Percentiles rank a stretch among this genome's conserved stretches.
Conservation (phyloP, 208 protist genomes). For the Crithidia expoeki region DNA sequence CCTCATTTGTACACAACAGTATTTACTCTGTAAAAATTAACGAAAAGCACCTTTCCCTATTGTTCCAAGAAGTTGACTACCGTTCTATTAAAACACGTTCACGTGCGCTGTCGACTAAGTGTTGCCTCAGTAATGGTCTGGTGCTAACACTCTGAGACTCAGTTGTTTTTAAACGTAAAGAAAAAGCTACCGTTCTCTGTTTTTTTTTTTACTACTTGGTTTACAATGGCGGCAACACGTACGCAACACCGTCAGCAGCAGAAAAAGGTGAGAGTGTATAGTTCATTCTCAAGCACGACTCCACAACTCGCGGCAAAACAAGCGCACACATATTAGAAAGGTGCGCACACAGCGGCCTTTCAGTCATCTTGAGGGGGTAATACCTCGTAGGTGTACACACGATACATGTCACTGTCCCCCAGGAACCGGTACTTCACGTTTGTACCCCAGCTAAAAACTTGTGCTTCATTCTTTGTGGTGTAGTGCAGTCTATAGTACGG, state of each 20-base stretch:
- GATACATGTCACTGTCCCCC: constrained; percentile 84
- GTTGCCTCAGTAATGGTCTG: no score
- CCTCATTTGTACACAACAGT: no score
- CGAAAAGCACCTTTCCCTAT: no score
- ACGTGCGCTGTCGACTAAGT: no score
- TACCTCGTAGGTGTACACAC: constrained; percentile 72
- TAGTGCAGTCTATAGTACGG: constrained; percentile 77
- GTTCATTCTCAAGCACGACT: no score
- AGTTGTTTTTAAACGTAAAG: no score
- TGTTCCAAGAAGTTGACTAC: no score
- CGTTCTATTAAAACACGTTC: no score
- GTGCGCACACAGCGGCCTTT: background rate
- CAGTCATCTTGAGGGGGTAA: background rate
- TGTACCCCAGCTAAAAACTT: constrained; percentile 65
- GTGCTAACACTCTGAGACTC: no score
- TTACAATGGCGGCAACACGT: background rate
- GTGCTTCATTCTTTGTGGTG: constrained; percentile 47
- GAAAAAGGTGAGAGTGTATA: no score
- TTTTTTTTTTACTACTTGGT: background rate
- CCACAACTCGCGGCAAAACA: no score
- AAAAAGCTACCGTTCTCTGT: background rate
- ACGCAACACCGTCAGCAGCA: background rate
- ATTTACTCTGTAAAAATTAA: no score
- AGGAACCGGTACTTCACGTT: constrained; percentile 52
- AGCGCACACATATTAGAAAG: background rate